These are phyloP conservation scores for Solanum dulcamara DNA, from an alignment of 257 asterid genomes.

Conservation along the genomic window DNA sequence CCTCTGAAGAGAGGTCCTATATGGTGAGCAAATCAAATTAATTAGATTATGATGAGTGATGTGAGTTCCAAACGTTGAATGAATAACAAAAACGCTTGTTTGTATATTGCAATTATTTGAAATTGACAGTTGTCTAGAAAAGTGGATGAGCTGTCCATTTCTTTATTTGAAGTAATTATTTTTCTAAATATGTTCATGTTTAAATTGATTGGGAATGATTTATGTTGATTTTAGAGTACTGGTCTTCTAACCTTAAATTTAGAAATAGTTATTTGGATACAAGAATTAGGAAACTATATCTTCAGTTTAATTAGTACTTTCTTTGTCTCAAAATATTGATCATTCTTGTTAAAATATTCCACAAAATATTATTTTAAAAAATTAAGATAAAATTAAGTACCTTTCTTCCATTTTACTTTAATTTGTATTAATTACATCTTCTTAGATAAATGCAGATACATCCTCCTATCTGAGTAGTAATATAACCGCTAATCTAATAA, in stretches of 20 bases:
- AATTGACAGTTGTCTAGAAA: background rate
- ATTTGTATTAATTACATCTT: too few relatives aligned
- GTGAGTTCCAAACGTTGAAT: too few relatives aligned
- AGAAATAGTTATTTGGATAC: background rate
- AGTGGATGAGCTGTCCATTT: background rate
- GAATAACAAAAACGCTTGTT: background rate
- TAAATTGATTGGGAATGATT: background rate
- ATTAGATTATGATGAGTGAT: too few relatives aligned
- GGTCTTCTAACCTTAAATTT: background rate
- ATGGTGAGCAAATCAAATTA: too few relatives aligned
- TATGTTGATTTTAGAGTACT: background rate
- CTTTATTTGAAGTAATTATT: background rate
- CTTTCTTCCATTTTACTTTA: background rate
- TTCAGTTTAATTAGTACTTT: too few relatives aligned
- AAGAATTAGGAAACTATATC: background rate
- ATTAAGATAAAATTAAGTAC: background rate
- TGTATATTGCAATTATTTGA: background rate
- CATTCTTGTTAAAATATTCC: too few relatives aligned
- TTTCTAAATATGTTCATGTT: background rate
- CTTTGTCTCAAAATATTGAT: too few relatives aligned
- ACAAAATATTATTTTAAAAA: too few relatives aligned
- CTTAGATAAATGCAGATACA: too few relatives aligned
- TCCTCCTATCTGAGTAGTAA: too few relatives aligned
- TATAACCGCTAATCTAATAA: too few relatives aligned
- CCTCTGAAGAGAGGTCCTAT: too few relatives aligned